Evolutionary conservation across 139 green algal genomes (phyloP).

Genomic region (Nannochloris sp.): DNA sequence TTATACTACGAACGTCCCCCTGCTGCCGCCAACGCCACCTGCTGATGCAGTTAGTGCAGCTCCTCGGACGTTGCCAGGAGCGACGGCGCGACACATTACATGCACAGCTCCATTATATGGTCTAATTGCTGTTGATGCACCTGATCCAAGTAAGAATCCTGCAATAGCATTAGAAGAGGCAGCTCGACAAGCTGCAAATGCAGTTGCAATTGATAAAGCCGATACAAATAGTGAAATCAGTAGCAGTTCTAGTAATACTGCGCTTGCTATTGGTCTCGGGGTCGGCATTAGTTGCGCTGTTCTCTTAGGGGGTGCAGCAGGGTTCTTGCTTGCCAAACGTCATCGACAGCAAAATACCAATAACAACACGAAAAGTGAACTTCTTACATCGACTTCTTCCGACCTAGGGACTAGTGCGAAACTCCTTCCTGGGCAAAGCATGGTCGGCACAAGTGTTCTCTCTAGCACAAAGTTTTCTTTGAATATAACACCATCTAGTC

Average conservation of each 20-base stretch:
- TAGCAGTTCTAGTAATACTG: neutral
- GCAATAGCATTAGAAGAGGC: too few relatives aligned
- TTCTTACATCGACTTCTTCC: neutral
- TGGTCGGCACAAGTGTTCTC: too few relatives aligned
- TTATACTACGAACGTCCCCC: neutral
- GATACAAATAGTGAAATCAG: too few relatives aligned
- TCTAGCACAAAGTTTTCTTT: too few relatives aligned
- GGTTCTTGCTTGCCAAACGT: neutral
- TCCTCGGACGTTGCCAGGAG: neutral
- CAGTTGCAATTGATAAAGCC: too few relatives aligned
- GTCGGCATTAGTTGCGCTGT: neutral
- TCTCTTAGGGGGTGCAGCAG: neutral
- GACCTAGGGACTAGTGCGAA: neutral
- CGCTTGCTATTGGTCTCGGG: neutral
- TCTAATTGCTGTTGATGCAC: too few relatives aligned
- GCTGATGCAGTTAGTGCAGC: too few relatives aligned
- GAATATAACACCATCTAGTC: too few relatives aligned
- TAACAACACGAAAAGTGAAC: neutral
- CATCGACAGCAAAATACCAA: neutral
- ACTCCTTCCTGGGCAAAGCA: too few relatives aligned
- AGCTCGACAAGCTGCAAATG: too few relatives aligned
- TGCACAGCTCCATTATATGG: neutral
- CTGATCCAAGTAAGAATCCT: too few relatives aligned
- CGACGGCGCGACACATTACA: neutral
- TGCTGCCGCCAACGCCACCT: neutral